Conservation (phyloP, 768 basidiomycete species). For the Pleurotus tuber-regium region DNA sequence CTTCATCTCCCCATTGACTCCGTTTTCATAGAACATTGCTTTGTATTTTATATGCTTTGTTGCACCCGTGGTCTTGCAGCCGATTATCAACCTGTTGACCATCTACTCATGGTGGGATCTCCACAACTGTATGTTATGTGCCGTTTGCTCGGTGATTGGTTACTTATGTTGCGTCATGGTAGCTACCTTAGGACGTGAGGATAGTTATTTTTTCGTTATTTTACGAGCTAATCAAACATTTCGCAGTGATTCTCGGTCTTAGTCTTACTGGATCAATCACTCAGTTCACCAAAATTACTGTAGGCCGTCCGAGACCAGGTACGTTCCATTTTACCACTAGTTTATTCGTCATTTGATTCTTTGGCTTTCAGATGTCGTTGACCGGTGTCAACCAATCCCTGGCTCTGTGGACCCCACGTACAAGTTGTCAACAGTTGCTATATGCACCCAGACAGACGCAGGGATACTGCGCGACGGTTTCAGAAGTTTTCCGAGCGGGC, state of each 20-base stretch:
- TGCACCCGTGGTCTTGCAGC: constrained; percentile 68
- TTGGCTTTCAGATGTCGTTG: constrained; percentile 49
- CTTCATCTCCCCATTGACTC: constrained; percentile 2
- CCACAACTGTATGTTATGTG: constrained; percentile 55
- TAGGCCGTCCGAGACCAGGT: constrained; percentile 90
- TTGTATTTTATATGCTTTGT: constrained; percentile 53
- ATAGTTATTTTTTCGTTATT: neutral
- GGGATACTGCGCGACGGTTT: constrained; percentile 76
- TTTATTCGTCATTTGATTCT: neutral
- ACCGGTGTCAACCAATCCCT: constrained; percentile 65
- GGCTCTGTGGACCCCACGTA: constrained; percentile 68
- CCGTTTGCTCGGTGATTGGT: constrained; percentile 10
- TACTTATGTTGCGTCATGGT: constrained; percentile 1
- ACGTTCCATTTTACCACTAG: constrained; percentile 6
- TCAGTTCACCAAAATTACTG: constrained; percentile 81
- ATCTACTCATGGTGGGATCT: constrained; percentile 88
- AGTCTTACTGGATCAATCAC: constrained; percentile 79
- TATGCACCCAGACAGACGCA: constrained; percentile 74
- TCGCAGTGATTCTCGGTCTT: constrained; percentile 67
- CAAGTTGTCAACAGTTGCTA: constrained; percentile 67
- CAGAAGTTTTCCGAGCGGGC: constrained; percentile 90
- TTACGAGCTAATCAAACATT: constrained; percentile 6
- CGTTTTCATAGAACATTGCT: constrained; percentile 39
- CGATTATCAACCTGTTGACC: constrained; percentile 66
- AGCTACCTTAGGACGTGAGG: constrained; percentile 43